Conservation (phyloP, 148 eudicot species). For the Rhododendron griersonianum region DNA sequence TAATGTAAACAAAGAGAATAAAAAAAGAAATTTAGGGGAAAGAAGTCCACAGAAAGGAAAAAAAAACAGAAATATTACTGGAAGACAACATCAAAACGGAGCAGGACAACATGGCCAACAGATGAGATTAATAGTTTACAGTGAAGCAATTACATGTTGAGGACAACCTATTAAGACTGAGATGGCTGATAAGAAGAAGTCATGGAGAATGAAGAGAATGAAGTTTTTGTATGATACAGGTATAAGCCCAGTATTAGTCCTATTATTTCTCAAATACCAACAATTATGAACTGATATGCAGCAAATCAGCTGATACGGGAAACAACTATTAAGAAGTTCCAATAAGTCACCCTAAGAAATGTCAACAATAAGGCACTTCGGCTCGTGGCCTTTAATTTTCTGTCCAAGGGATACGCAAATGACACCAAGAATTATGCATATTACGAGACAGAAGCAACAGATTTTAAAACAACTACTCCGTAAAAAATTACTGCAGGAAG, state of each 20-base stretch:
- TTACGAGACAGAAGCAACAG: background rate
- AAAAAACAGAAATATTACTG: background rate
- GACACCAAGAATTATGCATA: background rate
- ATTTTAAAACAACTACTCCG: background rate
- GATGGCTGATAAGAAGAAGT: background rate
- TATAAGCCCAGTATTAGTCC: background rate
- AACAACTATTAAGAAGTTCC: background rate
- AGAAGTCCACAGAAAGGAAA: background rate
- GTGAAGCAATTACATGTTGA: background rate
- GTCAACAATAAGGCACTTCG: background rate
- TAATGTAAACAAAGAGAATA: background rate
- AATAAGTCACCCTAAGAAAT: background rate
- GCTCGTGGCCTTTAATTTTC: background rate
- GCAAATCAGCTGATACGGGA: background rate
- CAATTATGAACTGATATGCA: background rate
- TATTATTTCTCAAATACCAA: background rate
- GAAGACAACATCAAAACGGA: background rate
- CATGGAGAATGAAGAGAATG: background rate
- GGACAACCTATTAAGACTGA: background rate
- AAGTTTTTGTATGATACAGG: background rate
- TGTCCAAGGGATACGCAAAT: background rate
- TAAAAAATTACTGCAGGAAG: background rate
- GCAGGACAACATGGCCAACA: background rate
- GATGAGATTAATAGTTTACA: background rate
- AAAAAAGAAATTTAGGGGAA: background rate